Evolutionary conservation across 2,329 filamentous ascomycete species (phyloP).

Genomic region (Camptophora hylomeconis): DNA sequence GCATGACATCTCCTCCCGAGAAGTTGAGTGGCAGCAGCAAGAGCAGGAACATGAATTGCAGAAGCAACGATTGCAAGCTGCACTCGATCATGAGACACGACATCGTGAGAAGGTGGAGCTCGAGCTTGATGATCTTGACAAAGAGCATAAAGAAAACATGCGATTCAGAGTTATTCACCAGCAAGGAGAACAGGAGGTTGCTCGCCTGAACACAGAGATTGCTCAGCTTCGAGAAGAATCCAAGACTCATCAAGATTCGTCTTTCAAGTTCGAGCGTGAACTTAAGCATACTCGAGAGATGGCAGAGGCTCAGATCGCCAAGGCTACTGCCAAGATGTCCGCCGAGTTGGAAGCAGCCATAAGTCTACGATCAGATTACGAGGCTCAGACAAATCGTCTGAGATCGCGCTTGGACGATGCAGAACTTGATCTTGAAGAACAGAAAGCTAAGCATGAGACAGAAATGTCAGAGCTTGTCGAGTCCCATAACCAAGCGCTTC

Average conservation of each 20-base stretch:
- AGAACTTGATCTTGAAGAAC: slow-evolving; percentile 66
- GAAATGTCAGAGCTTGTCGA: slow-evolving; percentile 68
- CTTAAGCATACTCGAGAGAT: slow-evolving; percentile 73
- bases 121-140: slow-evolving; percentile 48
- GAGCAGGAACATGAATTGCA: slow-evolving; percentile 44
- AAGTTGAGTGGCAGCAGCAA: slow-evolving; percentile 60
- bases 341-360: slow-evolving; percentile 71
- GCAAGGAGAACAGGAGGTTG: slow-evolving; percentile 43
- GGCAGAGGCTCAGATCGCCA: slow-evolving; percentile 66
- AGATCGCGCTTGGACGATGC: slow-evolving; percentile 65
- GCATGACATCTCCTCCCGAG: slow-evolving; percentile 70
- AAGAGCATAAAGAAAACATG: slow-evolving; percentile 62
- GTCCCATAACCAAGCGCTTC: slow-evolving; percentile 48
- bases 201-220: slow-evolving; percentile 48
- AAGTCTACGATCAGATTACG: slow-evolving; percentile 56
- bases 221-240: slow-evolving; percentile 41
- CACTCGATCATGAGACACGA: slow-evolving; percentile 56
- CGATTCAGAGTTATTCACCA: slow-evolving; percentile 71
- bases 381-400: slow-evolving; percentile 61
- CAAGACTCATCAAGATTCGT: slow-evolving; percentile 56
- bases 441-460: slow-evolving; percentile 70
- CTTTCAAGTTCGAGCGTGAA: slow-evolving; percentile 62
- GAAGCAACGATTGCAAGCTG: slow-evolving; percentile 41
- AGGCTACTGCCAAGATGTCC: slow-evolving; percentile 65
- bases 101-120: slow-evolving; percentile 46